These are phyloP conservation scores for Yamadazyma paraphyllophila DNA, from an alignment of 805 yeast genomes.

Conservation along the genomic window DNA sequence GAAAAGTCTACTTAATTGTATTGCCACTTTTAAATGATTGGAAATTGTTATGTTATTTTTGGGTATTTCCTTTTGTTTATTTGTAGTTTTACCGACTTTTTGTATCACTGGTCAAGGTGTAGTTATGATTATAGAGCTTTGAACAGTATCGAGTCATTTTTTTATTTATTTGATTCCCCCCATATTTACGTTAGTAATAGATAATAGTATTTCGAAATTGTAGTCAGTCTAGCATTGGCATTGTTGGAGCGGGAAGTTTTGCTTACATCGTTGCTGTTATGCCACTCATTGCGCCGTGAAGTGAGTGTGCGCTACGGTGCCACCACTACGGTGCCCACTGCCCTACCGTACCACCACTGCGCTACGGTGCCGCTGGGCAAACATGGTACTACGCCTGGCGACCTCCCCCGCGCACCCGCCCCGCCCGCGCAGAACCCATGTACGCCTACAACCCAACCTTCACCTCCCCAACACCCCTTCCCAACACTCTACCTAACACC, in stretches of 20 bases:
- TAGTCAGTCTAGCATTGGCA: too few species aligned
- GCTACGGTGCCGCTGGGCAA: too few species aligned
- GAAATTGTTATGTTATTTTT: constrained; percentile 6
- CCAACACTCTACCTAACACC: not conserved
- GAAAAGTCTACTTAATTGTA: constrained; percentile 64
- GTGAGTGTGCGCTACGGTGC: too few species aligned
- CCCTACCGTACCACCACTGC: too few species aligned
- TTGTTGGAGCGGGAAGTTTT: too few species aligned
- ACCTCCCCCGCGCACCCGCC: too few species aligned
- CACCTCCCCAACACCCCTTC: not conserved
- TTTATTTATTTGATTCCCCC: constrained; percentile 14
- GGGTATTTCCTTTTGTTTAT: constrained; percentile 4
- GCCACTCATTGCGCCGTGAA: too few species aligned
- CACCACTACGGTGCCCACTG: too few species aligned
- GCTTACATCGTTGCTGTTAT: too few species aligned
- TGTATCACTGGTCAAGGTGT: not conserved
- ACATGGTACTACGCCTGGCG: too few species aligned
- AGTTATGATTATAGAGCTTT: constrained; percentile 8
- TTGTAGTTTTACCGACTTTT: too few species aligned
- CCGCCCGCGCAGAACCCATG: too few species aligned
- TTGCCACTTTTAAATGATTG: not conserved
- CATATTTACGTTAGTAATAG: constrained; percentile 12
- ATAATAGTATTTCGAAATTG: constrained; percentile 9
- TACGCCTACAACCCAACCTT: not conserved
- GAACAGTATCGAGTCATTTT: constrained; percentile 3